Evolutionary conservation across 192 early-diverging fungal genomes (phyloP).

Genomic region (Coemansia umbellata): DNA sequence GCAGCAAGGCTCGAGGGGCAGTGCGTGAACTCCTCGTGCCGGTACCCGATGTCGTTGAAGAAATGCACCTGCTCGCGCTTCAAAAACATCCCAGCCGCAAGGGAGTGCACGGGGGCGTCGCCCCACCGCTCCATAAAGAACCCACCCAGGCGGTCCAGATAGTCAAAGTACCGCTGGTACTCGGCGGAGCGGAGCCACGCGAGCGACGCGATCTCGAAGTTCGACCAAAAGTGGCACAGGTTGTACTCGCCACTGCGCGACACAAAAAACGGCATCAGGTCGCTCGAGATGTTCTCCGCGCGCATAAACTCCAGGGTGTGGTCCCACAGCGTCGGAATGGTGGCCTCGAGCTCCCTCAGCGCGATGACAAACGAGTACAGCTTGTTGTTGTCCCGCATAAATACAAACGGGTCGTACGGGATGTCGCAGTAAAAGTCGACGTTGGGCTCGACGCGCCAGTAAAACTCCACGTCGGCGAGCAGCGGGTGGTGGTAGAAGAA

Average conservation of each 20-base stretch:
- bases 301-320: slow-evolving; percentile 41
- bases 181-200: slow-evolving; percentile 55
- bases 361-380: slow-evolving; percentile 66
- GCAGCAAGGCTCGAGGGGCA: slow-evolving; percentile 27
- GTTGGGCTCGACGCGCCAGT: slow-evolving; percentile 86
- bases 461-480: slow-evolving; percentile 68
- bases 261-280: slow-evolving; percentile 43
- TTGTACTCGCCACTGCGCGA: slow-evolving; percentile 52
- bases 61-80: slow-evolving; percentile 58
- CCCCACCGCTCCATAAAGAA: slow-evolving; percentile 83
- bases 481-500: slow-evolving; percentile 66
- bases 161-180: slow-evolving; percentile 62
- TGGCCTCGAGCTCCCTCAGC: slow-evolving; percentile 50
- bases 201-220: slow-evolving; percentile 75
- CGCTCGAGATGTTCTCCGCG: slow-evolving; percentile 19
- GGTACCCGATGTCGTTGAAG: slow-evolving; percentile 73
- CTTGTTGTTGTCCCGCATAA: slow-evolving; percentile 69
- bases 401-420: slow-evolving; percentile 78
- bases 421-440: slow-evolving; percentile 81
- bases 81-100: slow-evolving; percentile 58
- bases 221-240: slow-evolving; percentile 76
- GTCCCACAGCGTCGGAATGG: slow-evolving; percentile 57
- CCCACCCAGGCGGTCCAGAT: slow-evolving; percentile 62
- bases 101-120: slow-evolving; percentile 73
- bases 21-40: slow-evolving; percentile 42